Conservation (phyloP, 805 yeast species). For the Monosporozyma aerobia region DNA sequence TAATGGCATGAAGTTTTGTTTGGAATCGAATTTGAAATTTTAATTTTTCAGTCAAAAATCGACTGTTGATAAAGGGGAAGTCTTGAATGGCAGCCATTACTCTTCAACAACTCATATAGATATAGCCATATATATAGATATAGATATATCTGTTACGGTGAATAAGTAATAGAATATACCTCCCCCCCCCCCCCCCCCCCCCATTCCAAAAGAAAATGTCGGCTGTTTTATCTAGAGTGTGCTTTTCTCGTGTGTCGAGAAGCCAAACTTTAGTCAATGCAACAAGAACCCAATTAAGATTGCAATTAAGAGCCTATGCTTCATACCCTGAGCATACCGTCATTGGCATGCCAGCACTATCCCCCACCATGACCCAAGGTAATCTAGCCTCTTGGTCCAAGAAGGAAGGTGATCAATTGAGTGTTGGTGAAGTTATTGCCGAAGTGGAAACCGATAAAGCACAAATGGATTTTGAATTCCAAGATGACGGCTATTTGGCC, state of each 20-base stretch:
- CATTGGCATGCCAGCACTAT: constrained; percentile 95
- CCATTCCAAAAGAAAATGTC: constrained; percentile 14
- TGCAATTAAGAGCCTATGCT: constrained; percentile 29
- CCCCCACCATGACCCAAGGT: constrained; percentile 99
- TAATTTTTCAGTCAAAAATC: background rate
- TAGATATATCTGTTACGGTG: constrained; percentile 1
- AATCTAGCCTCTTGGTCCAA: constrained; percentile 85
- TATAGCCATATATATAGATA: no score
- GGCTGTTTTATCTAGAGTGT: constrained; percentile 18
- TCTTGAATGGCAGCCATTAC: background rate
- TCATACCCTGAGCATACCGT: constrained; percentile 75
- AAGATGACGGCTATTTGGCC: constrained; percentile 90
- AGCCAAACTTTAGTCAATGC: constrained; percentile 10
- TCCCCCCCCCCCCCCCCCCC: no score
- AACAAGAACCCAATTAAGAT: constrained; percentile 11
- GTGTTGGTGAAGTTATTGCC: constrained; percentile 91
- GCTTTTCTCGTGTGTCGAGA: constrained; percentile 18
- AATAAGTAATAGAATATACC: no score
- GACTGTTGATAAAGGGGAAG: background rate
- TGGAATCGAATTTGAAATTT: background rate
- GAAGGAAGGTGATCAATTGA: constrained; percentile 75
- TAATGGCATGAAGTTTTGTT: background rate
- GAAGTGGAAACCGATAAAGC: constrained; percentile 98
- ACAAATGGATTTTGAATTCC: constrained; percentile 95
- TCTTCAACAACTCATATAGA: no score